These are phyloP conservation scores for Citrus glauca DNA, from an alignment of 345 rosid genomes.

Conservation along the genomic window DNA sequence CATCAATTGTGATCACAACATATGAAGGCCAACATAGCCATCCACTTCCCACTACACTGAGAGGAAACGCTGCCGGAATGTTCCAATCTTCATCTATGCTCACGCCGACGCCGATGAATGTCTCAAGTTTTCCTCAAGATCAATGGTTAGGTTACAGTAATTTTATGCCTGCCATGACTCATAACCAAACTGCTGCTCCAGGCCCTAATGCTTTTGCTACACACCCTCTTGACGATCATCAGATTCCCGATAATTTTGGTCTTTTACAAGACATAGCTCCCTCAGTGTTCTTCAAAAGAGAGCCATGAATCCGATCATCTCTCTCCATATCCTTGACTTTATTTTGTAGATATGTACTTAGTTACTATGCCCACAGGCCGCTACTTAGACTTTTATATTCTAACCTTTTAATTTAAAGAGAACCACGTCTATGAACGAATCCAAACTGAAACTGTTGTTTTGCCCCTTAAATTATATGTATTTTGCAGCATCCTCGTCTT, in stretches of 20 bases:
- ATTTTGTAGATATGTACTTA: not conserved
- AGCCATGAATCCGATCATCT: conserved; percentile 34
- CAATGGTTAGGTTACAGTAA: conserved; percentile 22
- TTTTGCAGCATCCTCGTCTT: no score
- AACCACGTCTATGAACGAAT: no score
- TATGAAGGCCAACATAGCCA: conserved; percentile 93
- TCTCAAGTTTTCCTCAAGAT: conserved; percentile 37
- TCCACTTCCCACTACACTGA: conserved; percentile 60
- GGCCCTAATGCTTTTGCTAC: conserved; percentile 16
- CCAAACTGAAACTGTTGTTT: no score
- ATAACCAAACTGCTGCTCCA: conserved; percentile 16
- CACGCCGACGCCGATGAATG: conserved; percentile 25
- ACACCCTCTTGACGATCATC: conserved; percentile 29
- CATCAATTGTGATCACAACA: conserved; percentile 82
- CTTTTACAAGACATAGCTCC: conserved; percentile 81
- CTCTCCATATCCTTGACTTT: not conserved
- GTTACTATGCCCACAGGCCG: not conserved
- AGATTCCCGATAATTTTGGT: conserved; percentile 53
- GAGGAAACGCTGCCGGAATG: conserved; percentile 60
- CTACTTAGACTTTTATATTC: not conserved
- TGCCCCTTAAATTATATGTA: not conserved
- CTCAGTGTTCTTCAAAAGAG: conserved; percentile 59
- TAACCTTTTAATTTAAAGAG: not conserved
- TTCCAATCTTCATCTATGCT: conserved; percentile 35
- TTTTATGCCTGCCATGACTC: conserved; percentile 25